These are phyloP conservation scores for Diaporthe longicolla DNA, from an alignment of 2,329 filamentous ascomycete species.

Conservation along the genomic window DNA sequence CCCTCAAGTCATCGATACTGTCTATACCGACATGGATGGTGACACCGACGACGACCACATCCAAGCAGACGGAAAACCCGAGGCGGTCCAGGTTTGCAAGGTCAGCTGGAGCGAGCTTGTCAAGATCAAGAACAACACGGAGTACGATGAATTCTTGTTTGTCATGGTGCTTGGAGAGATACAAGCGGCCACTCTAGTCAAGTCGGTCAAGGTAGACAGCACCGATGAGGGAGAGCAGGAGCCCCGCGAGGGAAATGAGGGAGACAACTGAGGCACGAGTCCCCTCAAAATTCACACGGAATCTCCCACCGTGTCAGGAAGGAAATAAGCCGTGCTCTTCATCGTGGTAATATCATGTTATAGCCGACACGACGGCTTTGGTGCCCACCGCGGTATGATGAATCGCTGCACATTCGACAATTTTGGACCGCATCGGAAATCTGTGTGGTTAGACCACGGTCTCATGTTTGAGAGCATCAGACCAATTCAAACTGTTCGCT, in stretches of 20 bases:
- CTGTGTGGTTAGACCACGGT: rapidly evolving
- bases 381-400: too few relatives aligned
- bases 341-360: too few relatives aligned
- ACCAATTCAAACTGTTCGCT: not conserved
- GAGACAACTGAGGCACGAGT: not conserved
- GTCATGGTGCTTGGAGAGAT: not conserved
- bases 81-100: not conserved
- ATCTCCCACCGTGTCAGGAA: not conserved
- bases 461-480: too few relatives aligned
- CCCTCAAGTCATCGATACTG: not conserved
- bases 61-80: not conserved
- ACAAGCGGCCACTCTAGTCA: rapidly evolving
- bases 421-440: not conserved
- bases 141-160: not conserved
- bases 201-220: not conserved
- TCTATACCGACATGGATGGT: not conserved
- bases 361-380: too few relatives aligned
- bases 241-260: not conserved
- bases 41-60: not conserved
- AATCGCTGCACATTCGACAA: not conserved
- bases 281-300: not conserved
- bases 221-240: not conserved
- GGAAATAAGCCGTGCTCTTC: not conserved
- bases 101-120: not conserved
- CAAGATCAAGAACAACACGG: not conserved